phyloP scores from a whole-genome alignment of 257 asterid genomes.

The Craterostigma plantagineum region DNA sequence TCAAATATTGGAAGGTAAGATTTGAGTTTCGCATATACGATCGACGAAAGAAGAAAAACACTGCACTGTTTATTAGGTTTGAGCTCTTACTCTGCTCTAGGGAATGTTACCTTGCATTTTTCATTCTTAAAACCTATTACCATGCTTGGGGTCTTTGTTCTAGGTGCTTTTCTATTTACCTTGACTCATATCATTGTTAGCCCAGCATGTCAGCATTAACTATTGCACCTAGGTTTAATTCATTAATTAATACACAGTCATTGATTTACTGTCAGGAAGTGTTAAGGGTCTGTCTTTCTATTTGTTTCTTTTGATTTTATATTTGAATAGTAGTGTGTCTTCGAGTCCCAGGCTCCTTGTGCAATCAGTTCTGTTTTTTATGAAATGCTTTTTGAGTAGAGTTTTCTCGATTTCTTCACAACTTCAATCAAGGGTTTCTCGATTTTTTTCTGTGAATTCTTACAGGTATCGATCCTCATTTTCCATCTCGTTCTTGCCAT shows the following conservation, averaged over 20 bases:
- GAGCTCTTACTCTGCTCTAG: neutral
- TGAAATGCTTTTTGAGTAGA: conserved; percentile 1
- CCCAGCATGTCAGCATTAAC: too few relatives aligned
- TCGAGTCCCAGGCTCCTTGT: conserved; percentile 42
- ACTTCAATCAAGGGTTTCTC: conserved; percentile 4
- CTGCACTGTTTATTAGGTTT: neutral
- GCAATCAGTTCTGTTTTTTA: conserved; percentile 41
- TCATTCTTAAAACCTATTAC: too few relatives aligned
- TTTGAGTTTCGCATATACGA: conserved; percentile 1
- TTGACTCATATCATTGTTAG: too few relatives aligned
- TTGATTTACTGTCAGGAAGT: neutral
- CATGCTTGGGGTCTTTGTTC: too few relatives aligned
- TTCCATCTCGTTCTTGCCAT: too few relatives aligned
- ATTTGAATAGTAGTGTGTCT: conserved; percentile 48
- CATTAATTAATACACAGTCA: neutral
- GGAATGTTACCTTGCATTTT: too few relatives aligned
- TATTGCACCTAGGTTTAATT: too few relatives aligned
- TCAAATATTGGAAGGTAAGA: conserved; percentile 91
- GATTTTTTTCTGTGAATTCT: conserved; percentile 33
- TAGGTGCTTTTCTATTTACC: too few relatives aligned
- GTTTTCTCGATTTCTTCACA: conserved; percentile 15
- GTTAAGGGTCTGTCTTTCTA: neutral
- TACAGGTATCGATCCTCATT: too few relatives aligned
- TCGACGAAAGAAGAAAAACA: too few relatives aligned
- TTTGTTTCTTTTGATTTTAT: conserved; percentile 4